A percentile compares a stretch with the other conserved stretches of the same genome.
Conservation (phyloP, 345 rosid species). For the Diplotaxis tenuifolia region DNA sequence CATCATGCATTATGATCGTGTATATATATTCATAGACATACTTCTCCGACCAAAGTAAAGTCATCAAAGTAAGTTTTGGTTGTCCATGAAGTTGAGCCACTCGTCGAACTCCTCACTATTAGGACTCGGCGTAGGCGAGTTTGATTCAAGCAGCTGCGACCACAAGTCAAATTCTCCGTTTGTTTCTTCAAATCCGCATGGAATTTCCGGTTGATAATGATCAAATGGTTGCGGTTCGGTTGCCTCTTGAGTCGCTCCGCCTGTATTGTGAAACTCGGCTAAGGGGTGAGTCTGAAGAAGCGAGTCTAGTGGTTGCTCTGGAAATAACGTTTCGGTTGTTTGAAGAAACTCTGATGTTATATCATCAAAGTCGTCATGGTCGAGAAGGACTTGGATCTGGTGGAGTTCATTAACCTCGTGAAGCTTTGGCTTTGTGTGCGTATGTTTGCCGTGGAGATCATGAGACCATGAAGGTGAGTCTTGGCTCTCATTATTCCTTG, state of each 20-base stretch:
- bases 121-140: background rate
- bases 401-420: constrained; percentile 8
- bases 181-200: constrained; percentile 10
- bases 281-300: constrained; percentile 4
- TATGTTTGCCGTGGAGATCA: constrained; percentile 2
- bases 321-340: background rate
- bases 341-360: constrained; percentile 14
- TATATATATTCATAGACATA: constrained; percentile 2
- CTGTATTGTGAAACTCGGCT: constrained; percentile 1
- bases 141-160: constrained; percentile 18
- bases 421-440: constrained; percentile 16
- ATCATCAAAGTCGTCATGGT: constrained; percentile 25
- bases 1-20: background rate
- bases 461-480: constrained; percentile 20
- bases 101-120: constrained; percentile 11
- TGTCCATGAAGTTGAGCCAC: constrained; percentile 29
- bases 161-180: constrained; percentile 11
- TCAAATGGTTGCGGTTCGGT: constrained; percentile 14
- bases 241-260: constrained; percentile 6
- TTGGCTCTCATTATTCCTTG: constrained; percentile 1
- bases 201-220: constrained; percentile 2
- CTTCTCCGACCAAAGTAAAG: constrained; percentile 10
- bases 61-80: constrained; percentile 26
- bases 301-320: background rate
- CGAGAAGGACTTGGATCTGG: constrained; percentile 24